A percentile compares a stretch with the other conserved stretches of the same genome.
Evolutionary conservation across 345 rosid species (phyloP).

Genomic region (Euphorbia tirucalli): DNA sequence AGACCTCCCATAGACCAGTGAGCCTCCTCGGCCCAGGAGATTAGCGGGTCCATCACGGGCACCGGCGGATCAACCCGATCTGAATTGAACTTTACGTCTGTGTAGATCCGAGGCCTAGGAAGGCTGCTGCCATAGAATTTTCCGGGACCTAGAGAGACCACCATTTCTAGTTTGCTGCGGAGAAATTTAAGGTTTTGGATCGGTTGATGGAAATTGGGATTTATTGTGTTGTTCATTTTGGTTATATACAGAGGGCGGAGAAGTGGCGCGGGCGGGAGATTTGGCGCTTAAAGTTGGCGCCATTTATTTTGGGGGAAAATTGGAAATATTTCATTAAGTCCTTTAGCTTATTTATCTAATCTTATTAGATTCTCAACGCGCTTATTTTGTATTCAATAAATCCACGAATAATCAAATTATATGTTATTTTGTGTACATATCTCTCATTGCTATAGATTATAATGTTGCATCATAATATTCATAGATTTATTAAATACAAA

Average conservation of each 20-base stretch:
- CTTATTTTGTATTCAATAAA: too few relatives aligned
- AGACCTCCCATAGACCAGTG: constrained; percentile 99
- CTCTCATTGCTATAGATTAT: too few relatives aligned
- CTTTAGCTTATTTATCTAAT: too few relatives aligned
- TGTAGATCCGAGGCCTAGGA: constrained; percentile 81
- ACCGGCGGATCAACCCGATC: constrained; percentile 72
- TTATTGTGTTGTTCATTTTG: not conserved
- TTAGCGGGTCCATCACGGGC: constrained; percentile 68
- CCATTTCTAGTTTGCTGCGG: constrained; percentile 36
- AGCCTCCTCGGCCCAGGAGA: constrained; percentile 87
- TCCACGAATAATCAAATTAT: too few relatives aligned
- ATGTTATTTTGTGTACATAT: too few relatives aligned
- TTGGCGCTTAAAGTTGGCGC: constrained; percentile 45
- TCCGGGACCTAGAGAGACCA: constrained; percentile 50
- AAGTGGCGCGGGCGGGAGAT: constrained; percentile 38
- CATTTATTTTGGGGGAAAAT: not conserved
- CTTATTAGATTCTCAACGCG: too few relatives aligned
- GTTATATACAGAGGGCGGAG: not conserved
- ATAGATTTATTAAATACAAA: too few relatives aligned
- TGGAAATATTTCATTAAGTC: not conserved
- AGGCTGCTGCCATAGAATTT: constrained; percentile 91
- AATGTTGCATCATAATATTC: too few relatives aligned
- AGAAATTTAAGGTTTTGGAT: not conserved
- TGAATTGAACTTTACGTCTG: constrained; percentile 41
- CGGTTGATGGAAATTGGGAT: not conserved